These are phyloP conservation scores for Hylodesmum podocarpum DNA, from an alignment of 306 rosid species.

Conservation along the genomic window DNA sequence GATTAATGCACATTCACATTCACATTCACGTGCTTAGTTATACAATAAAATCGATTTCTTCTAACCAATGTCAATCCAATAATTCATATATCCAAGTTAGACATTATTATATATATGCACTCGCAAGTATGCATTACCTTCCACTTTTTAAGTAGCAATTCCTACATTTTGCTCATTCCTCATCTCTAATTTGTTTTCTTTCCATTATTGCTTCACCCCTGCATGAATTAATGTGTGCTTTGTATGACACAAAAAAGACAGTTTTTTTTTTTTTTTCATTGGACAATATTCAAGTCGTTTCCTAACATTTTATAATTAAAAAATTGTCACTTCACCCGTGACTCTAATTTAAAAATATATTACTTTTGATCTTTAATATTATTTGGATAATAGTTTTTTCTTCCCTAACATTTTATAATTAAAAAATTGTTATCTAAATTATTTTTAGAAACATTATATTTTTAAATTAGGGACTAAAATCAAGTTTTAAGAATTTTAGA, in stretches of 20 bases:
- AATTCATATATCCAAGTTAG: slow-evolving; percentile 8
- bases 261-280: not conserved
- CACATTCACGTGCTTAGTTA: not conserved
- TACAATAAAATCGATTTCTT: not conserved
- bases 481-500: too few species aligned
- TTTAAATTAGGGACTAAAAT: too few species aligned
- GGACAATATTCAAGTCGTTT: not conserved
- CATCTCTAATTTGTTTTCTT: not conserved
- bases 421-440: too few species aligned
- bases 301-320: too few species aligned
- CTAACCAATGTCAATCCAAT: slow-evolving; percentile 2
- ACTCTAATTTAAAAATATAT: too few species aligned
- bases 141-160: not conserved
- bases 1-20: not conserved
- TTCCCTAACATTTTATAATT: too few species aligned
- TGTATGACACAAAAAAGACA: not conserved
- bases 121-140: not conserved
- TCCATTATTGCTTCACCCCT: not conserved
- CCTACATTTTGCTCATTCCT: not conserved
- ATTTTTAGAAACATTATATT: too few species aligned
- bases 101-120: not conserved
- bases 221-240: not conserved
- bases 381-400: too few species aligned
- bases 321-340: too few species aligned
- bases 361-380: too few species aligned